Evolutionary conservation across 2,329 filamentous ascomycete species (phyloP).

Genomic region (Penicillium crustosum): DNA sequence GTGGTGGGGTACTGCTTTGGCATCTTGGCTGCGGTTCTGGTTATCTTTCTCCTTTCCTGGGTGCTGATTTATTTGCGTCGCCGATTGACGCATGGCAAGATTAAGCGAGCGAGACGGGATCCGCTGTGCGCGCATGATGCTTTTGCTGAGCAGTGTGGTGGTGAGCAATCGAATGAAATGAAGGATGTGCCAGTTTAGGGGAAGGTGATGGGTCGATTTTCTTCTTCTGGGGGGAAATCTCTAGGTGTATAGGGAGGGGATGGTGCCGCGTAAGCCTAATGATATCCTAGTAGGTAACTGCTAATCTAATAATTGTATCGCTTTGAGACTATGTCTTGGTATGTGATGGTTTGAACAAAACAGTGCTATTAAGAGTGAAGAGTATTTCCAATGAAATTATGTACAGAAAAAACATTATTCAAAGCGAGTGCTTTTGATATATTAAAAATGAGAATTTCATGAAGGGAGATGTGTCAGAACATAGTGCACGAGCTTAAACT

Average conservation of each 20-base stretch:
- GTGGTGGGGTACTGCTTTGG: constrained; percentile 65
- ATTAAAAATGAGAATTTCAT: constrained; percentile 1
- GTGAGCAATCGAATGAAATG: constrained; percentile 10
- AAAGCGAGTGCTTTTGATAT: constrained; percentile 2
- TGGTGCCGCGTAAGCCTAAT: not conserved
- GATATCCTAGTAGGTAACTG: not conserved
- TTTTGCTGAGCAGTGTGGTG: not conserved
- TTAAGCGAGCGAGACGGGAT: constrained; percentile 29
- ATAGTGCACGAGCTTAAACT: constrained; percentile 18
- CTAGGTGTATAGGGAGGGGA: not conserved
- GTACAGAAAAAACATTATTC: constrained; percentile 10
- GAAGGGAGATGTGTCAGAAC: not conserved
- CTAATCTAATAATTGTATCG: not conserved
- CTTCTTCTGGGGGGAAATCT: not conserved
- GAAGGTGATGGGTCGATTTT: not conserved
- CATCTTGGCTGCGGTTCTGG: constrained; percentile 55
- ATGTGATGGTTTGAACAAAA: constrained; percentile 6
- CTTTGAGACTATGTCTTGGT: not conserved
- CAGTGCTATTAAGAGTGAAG: constrained; percentile 17
- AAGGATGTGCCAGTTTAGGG: constrained; percentile 7
- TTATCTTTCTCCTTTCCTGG: constrained; percentile 55
- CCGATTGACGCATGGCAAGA: constrained; percentile 42
- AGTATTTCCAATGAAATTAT: constrained; percentile 14
- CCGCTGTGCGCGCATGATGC: not conserved
- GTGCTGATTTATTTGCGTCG: constrained; percentile 56